Conservation (phyloP, 352 stramenopile genomes). For the Globisporangium canariense region DNA sequence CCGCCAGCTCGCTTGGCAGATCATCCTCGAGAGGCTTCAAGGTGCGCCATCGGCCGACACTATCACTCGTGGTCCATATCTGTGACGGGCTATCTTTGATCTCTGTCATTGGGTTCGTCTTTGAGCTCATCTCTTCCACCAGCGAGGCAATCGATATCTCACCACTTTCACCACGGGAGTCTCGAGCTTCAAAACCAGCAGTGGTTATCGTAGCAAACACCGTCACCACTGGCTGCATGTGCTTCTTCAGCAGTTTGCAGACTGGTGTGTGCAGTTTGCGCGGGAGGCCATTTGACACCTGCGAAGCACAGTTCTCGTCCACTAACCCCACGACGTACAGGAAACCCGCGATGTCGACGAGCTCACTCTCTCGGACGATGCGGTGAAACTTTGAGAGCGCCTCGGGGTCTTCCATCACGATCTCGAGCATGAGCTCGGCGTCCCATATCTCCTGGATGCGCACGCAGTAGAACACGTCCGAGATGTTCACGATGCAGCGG, state of each 20-base stretch:
- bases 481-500: slow-evolving; percentile 46
- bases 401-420: slow-evolving; percentile 58
- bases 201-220: neutral
- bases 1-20: neutral
- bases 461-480: slow-evolving; percentile 50
- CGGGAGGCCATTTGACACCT: slow-evolving; percentile 30
- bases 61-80: neutral
- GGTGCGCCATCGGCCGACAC: neutral
- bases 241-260: slow-evolving; percentile 27
- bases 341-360: slow-evolving; percentile 30
- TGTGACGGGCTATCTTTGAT: neutral
- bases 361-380: slow-evolving; percentile 29
- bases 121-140: neutral
- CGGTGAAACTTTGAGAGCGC: slow-evolving; percentile 28
- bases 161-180: neutral
- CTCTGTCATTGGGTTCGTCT: neutral
- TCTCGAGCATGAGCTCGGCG: slow-evolving; percentile 50
- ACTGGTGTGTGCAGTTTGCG: slow-evolving; percentile 23
- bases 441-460: slow-evolving; percentile 63
- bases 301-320: slow-evolving; percentile 14
- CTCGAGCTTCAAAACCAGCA: neutral
- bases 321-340: slow-evolving; percentile 24
- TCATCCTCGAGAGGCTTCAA: slow-evolving; percentile 4
- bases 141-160: slow-evolving; percentile 10
- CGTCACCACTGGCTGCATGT: slow-evolving; percentile 9